Evolutionary conservation across 2,329 filamentous ascomycete species (phyloP), one percentile per base, ranked within the genome.

Genomic region (Paraconiothyrium sp.): DNA sequence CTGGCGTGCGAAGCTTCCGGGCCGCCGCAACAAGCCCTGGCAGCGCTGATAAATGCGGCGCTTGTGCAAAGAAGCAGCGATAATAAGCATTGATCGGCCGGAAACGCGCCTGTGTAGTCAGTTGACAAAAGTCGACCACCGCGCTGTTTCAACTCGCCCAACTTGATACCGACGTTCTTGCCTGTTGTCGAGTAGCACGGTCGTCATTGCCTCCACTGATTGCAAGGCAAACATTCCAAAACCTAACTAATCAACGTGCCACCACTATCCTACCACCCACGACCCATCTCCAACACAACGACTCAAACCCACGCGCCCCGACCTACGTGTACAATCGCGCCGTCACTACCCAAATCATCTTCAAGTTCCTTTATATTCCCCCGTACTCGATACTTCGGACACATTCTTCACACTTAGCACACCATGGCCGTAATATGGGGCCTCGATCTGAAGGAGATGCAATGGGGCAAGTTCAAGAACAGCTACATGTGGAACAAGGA

Each of bases 401-500:
- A 46, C 39, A 55, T 55, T 44, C 27, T 46, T 55, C 52, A 34
- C 39, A 43, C 24, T 10, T 22, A 44, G 11, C 52, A 46, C 58
- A 63, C 47, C 9, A 78, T 78, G 75, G 70, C 72, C 10, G 80
- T 86, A 16, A 85, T 88, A 66, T 87, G 85, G 84, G 86, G 86
- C 35, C 80, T 88, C 62, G 83, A 87, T 71, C 77, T 88, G 58
- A 76, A 77, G 54, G 85, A 88, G 66, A 85, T 88, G 70, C 81
- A 85, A 78, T 88, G 85, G 85, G 75, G 75, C 62, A 87, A 86
- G 70, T 88, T 88, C 81, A 84, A 83, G 63, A 81, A 76, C 62
- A 81, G 79, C n/a, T 83, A 87, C 71, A 88, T 88, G 85, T 88
- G 84, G 77, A 84, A 84, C 66, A 82, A 76, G 35, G 77, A 79